Base-by-base conservation (phyloP, 371 early-diverging fungal genomes). In the Rhizomucor miehei region DNA sequence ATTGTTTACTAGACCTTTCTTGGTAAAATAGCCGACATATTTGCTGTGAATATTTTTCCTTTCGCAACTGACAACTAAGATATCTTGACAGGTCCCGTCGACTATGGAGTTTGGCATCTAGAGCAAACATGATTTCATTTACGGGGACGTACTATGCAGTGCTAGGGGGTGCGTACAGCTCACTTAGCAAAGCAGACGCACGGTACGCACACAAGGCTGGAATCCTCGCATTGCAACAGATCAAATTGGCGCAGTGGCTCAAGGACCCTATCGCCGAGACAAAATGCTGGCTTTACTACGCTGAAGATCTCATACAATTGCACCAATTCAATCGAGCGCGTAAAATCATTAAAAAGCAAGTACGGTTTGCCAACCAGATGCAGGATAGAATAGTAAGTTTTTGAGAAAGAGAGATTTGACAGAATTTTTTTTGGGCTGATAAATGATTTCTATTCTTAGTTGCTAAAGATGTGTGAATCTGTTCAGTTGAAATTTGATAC, bases 241-340 rank as follows among this genome's bases (percentile, higher is more conserved):
- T 80, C 25, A 54, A 58, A 49, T 40, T 77, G 19, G 80, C 80
- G 0, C 65, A 69, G 48, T 62, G 55, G 44, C 29, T 80, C 20
- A 63, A 66, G 23, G 74, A 80, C 37, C 66, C 70, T 0, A 51
- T 77, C 25, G 54, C 71, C 23, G 80, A 80, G 44, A 67, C 63
- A 36, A 75, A 77, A 60, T 80, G 80, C 45, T 80, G 80, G 80
- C 49, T 80, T 8, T 80, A 80, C 59, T 80, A 65, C 62, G 78
- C 80, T 23, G 80, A 80, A 50, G 80, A 77, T 54, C 50, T 75
- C 21, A 73, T 80, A 12, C 71, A 71, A 25, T 47, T 73, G 5
- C 59, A 63, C 4, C 54, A 59, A 17, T 52, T 71, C 17, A 59
- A 63, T 10, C 61, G 57, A 38, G 75, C 75, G 2, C 41, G 60